phyloP scores from a whole-genome alignment of 1,284 basidiomycete genomes.

The Bjerkandera adusta region DNA sequence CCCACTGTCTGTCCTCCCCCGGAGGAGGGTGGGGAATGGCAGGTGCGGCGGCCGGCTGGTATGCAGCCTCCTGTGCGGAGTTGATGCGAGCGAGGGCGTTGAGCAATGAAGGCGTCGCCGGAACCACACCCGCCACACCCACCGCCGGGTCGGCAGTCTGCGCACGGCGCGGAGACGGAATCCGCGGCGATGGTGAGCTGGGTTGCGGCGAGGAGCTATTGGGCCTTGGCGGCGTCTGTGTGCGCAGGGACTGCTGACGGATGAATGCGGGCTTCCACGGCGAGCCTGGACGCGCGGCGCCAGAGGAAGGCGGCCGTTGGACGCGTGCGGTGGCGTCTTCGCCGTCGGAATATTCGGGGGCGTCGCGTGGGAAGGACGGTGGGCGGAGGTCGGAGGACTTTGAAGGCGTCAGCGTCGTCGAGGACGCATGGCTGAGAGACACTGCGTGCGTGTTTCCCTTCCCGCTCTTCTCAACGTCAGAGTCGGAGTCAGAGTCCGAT shows the following conservation, averaged over 20 bases:
- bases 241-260: conserved; percentile 20
- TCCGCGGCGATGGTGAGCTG: too few species aligned
- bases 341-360: conserved; percentile 38
- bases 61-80: conserved; percentile 41
- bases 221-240: neutral
- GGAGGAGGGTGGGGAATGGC: conserved; percentile 13
- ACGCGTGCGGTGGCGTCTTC: conserved; percentile 32
- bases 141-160: neutral
- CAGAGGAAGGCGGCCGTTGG: too few species aligned
- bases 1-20: conserved; percentile 33
- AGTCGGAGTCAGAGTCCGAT: conserved; percentile 22
- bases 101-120: conserved; percentile 61
- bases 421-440: conserved; percentile 10
- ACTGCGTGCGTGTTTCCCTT: too few species aligned
- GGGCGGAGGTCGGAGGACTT: neutral
- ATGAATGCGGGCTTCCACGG: conserved; percentile 36
- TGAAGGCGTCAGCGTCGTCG: conserved; percentile 11
- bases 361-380: conserved; percentile 14
- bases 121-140: conserved; percentile 34
- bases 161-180: neutral
- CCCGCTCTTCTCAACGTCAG: conserved; percentile 27
- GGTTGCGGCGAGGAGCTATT: neutral
- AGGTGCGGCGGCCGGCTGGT: conserved; percentile 7
- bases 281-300: too few species aligned
- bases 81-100: conserved; percentile 55